These are phyloP conservation scores for Penicillium paradoxum DNA, from an alignment of 495 filamentous ascomycete species.

Conservation along the genomic window DNA sequence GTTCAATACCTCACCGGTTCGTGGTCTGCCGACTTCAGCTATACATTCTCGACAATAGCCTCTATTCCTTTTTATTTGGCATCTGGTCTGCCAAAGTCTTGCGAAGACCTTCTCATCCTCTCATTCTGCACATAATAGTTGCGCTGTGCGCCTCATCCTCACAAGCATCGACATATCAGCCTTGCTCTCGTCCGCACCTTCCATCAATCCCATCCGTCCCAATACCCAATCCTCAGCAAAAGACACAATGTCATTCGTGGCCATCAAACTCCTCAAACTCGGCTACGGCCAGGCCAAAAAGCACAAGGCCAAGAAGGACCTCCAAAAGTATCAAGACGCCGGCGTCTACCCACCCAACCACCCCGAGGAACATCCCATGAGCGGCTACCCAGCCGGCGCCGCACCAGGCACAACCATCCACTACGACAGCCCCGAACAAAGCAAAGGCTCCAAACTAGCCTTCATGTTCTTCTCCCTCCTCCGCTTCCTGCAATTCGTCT, in stretches of 20 bases:
- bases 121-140: constrained; percentile 4
- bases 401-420: constrained; percentile 17
- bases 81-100: constrained; percentile 4
- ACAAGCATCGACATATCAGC: background rate
- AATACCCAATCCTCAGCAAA: constrained; percentile 6
- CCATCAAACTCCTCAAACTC: constrained; percentile 27
- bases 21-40: constrained; percentile 5
- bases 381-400: constrained; percentile 18
- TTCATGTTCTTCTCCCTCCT: constrained; percentile 36
- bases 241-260: constrained; percentile 27
- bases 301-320: constrained; percentile 27
- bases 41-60: constrained; percentile 5
- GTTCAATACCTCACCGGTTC: background rate
- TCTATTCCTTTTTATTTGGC: constrained; percentile 6
- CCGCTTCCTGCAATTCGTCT: constrained; percentile 66
- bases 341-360: constrained; percentile 8
- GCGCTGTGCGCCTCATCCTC: constrained; percentile 1
- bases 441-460: constrained; percentile 10
- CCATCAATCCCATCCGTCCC: too few species aligned
- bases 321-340: constrained; percentile 20
- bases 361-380: constrained; percentile 15
- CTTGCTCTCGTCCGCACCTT: background rate
- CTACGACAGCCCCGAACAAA: constrained; percentile 3
- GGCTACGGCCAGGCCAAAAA: constrained; percentile 31
- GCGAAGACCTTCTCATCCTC: constrained; percentile 12